These are phyloP conservation scores for Rhizopus arrhizus DNA, from an alignment of 371 early-diverging fungal species.

Conservation along the genomic window DNA sequence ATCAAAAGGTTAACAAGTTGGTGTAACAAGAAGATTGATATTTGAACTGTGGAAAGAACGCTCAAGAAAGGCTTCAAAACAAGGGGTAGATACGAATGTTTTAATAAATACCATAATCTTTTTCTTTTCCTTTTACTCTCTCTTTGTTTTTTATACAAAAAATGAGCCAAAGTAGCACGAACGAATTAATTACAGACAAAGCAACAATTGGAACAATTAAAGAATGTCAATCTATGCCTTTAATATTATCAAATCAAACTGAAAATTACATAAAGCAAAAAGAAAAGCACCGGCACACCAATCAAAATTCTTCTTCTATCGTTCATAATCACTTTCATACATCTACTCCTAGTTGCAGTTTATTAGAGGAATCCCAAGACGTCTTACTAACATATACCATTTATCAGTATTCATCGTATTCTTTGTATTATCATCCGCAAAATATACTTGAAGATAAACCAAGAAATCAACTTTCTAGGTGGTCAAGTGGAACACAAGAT, in stretches of 20 bases:
- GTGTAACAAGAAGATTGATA: not conserved
- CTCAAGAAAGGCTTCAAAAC: not conserved
- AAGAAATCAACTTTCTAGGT: conserved; percentile 72
- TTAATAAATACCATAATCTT: no score
- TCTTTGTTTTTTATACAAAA: no score
- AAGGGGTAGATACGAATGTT: not conserved
- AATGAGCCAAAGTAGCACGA: no score
- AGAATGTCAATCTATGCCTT: not conserved
- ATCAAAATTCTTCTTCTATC: not conserved
- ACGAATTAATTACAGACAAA: no score
- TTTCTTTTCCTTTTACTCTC: no score
- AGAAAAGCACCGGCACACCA: not conserved
- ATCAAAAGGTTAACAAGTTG: not conserved
- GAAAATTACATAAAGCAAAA: not conserved
- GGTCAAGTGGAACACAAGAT: conserved; percentile 78
- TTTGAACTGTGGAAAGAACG: not conserved
- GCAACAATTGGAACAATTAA: not conserved
- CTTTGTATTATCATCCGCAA: conserved; percentile 72
- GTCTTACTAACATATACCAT: conserved; percentile 45
- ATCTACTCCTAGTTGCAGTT: no score
- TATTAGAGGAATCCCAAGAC: not conserved
- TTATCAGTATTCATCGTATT: conserved; percentile 67
- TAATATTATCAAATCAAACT: not conserved
- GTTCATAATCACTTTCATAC: not conserved
- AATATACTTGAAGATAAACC: conserved; percentile 75